phyloP scores from a whole-genome alignment of 768 basidiomycete genomes.

The Arthromyces matolae region DNA sequence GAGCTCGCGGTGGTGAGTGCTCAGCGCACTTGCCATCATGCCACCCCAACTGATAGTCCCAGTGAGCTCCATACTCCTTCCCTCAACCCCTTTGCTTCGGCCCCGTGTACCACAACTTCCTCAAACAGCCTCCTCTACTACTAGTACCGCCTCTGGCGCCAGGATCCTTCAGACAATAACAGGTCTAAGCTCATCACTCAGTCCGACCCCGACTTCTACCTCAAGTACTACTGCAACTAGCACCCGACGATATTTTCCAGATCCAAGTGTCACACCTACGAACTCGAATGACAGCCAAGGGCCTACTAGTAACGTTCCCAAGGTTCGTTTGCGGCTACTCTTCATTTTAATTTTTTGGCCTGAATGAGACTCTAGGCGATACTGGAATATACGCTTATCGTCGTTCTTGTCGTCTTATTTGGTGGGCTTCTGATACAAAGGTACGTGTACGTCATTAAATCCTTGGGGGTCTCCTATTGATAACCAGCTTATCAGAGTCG shows the following conservation, averaged over 20 bases:
- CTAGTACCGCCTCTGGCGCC: background rate
- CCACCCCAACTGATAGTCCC: too few relatives aligned
- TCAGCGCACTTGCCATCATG: background rate
- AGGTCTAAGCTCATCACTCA: background rate
- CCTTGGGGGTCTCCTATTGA: constrained; percentile 5
- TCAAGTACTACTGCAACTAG: constrained; percentile 1
- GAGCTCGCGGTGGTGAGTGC: too few relatives aligned
- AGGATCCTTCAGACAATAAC: constrained; percentile 1
- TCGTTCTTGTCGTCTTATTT: constrained; percentile 21
- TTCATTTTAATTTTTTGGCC: background rate
- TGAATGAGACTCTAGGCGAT: constrained; percentile 18
- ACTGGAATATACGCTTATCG: constrained; percentile 29
- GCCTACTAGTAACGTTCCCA: too few relatives aligned
- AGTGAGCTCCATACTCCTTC: background rate
- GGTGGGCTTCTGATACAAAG: constrained; percentile 21
- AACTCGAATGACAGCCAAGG: too few relatives aligned
- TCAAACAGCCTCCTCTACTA: too few relatives aligned
- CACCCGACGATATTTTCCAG: constrained; percentile 23
- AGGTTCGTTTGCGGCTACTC: constrained; percentile 16
- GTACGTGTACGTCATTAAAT: constrained; percentile 12
- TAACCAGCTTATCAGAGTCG: constrained; percentile 2
- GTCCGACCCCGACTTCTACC: constrained; percentile 1
- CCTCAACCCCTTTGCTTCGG: background rate
- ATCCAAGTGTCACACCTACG: constrained; percentile 20
- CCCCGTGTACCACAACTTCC: too few relatives aligned